Percentiles rank a stretch among this genome's conserved stretches.
phyloP scores from a whole-genome alignment of 2,329 filamentous ascomycete species.

The Calcarisporium arbuscula region DNA sequence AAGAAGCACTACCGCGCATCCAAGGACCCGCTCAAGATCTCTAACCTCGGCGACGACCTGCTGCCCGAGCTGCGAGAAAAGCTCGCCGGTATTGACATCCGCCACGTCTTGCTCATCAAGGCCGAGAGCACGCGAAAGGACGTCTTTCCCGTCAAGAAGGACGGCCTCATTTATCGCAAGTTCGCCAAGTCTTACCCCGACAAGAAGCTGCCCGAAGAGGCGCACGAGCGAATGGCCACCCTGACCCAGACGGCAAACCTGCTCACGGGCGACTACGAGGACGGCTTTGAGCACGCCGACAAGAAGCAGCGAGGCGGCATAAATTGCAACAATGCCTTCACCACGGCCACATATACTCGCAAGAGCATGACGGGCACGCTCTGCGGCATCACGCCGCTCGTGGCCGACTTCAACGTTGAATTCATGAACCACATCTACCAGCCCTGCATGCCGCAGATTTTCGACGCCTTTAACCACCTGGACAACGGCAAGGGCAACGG shows the following conservation, averaged over 20 bases:
- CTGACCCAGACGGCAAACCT: constrained; percentile 24
- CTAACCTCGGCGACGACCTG: constrained; percentile 29
- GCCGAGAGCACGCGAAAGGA: constrained; percentile 38
- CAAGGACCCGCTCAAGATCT: constrained; percentile 31
- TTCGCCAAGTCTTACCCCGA: constrained; percentile 24
- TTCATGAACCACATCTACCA: constrained; percentile 36
- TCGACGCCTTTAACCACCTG: constrained; percentile 22
- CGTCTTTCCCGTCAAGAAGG: constrained; percentile 36
- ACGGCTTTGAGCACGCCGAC: constrained; percentile 21
- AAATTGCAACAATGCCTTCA: constrained; percentile 31
- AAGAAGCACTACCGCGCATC: constrained; percentile 25
- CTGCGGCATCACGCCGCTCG: constrained; percentile 33
- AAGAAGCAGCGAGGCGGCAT: constrained; percentile 27
- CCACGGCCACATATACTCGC: constrained; percentile 34
- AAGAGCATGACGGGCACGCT: constrained; percentile 35
- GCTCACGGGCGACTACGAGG: constrained; percentile 26
- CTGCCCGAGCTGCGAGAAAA: constrained; percentile 18
- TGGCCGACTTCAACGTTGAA: constrained; percentile 36
- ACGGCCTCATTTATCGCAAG: constrained; percentile 28
- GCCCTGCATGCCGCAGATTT: constrained; percentile 33
- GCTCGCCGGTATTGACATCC: constrained; percentile 25
- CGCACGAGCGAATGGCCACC: constrained; percentile 18
- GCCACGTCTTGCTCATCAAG: constrained; percentile 33
- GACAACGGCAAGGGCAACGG: constrained; percentile 9
- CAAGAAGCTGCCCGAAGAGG: constrained; percentile 24